Conservation (phyloP, 2,329 filamentous ascomycete genomes). For the Aspergillus ustus region DNA sequence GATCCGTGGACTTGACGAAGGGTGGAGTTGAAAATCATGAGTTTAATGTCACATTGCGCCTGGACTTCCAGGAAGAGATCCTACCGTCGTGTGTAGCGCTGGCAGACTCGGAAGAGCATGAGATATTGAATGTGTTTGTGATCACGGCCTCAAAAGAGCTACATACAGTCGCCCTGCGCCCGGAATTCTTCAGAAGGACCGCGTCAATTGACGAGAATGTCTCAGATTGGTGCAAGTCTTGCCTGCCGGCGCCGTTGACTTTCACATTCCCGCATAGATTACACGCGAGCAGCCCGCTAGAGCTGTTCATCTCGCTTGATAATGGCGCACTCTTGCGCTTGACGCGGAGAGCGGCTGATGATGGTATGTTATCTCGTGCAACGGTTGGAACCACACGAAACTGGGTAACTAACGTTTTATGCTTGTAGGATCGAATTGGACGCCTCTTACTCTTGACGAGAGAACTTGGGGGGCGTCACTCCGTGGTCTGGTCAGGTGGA, state of each 20-base stretch:
- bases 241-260: conserved; percentile 71
- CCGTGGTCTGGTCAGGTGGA: conserved; percentile 52
- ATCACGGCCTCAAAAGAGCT: conserved; percentile 79
- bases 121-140: conserved; percentile 78
- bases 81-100: conserved; percentile 79
- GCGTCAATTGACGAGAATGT: conserved; percentile 73
- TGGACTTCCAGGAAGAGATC: conserved; percentile 76
- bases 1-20: conserved; percentile 79
- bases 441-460: conserved; percentile 53
- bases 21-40: conserved; percentile 65
- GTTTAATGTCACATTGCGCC: conserved; percentile 74
- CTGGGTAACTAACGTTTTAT: conserved; percentile 13
- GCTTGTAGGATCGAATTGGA: conserved; percentile 47
- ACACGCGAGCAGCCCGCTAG: conserved; percentile 71
- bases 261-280: conserved; percentile 83
- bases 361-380: conserved; percentile 43
- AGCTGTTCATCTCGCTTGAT: conserved; percentile 72
- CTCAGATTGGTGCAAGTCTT: conserved; percentile 76
- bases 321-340: conserved; percentile 64
- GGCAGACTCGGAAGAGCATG: conserved; percentile 76
- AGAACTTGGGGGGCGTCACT: conserved; percentile 54
- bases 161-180: conserved; percentile 80
- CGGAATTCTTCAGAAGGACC: conserved; percentile 77
- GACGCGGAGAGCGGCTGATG: conserved; percentile 61
- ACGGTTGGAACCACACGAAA: not conserved